Conservation (phyloP, 495 filamentous ascomycete species). For the Bryoglossum gracile region DNA sequence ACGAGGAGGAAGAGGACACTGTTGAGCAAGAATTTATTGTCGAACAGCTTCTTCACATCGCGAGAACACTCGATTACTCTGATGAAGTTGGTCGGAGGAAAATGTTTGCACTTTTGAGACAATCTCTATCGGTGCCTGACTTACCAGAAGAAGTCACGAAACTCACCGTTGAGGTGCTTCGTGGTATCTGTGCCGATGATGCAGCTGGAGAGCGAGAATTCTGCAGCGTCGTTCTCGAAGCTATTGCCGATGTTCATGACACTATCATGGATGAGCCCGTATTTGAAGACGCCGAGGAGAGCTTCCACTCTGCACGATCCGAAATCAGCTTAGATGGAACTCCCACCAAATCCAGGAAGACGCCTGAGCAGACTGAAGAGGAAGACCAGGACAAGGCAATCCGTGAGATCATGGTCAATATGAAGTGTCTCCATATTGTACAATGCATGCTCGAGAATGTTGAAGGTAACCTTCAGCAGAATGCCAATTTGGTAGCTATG, state of each 20-base stretch:
- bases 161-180: constrained; percentile 74
- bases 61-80: constrained; percentile 82
- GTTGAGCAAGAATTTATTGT: constrained; percentile 89
- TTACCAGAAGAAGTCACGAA: constrained; percentile 89
- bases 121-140: constrained; percentile 76
- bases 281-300: constrained; percentile 61
- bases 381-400: constrained; percentile 75
- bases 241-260: constrained; percentile 93
- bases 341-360: constrained; percentile 42
- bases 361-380: constrained; percentile 48
- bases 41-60: constrained; percentile 89
- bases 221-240: constrained; percentile 85
- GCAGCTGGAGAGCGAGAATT: constrained; percentile 83
- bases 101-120: constrained; percentile 86
- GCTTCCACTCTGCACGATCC: constrained; percentile 84
- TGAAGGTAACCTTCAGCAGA: constrained; percentile 72
- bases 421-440: constrained; percentile 96
- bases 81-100: constrained; percentile 91
- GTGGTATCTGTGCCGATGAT: constrained; percentile 71
- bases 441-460: constrained; percentile 96
- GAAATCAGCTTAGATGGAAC: constrained; percentile 64
- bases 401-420: constrained; percentile 87
- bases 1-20: constrained; percentile 65
- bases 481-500: constrained; percentile 84
- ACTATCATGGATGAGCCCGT: constrained; percentile 58